Evolutionary conservation across 2,329 filamentous ascomycete species (phyloP), one percentile per base, ranked within the genome.

Genomic region (Penicillium sp.): DNA sequence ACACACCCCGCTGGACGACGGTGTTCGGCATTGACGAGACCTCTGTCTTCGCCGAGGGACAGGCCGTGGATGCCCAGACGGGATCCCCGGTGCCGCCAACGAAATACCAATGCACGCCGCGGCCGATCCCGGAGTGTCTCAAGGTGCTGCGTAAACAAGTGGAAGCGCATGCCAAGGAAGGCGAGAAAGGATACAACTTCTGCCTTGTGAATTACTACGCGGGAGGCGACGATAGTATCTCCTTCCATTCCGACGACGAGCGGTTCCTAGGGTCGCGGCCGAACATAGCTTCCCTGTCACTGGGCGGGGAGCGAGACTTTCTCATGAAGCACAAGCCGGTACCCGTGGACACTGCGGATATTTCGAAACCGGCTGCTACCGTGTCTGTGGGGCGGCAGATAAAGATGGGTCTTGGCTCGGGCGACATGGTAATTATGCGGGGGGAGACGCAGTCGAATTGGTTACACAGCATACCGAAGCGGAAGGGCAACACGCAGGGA

Each of bases 121-220:
- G 89, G 0, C 90, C 89, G 0, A 83, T 92, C 1, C 90, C 90
- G 0, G 74, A 81, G 51, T 91, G 88, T 63, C 80, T 93, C 0
- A 83, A 90, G 38, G 71, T 79, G 5, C 79, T 93, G 7, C 82
- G 86, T 9, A 74, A 71, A 32, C 79, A 84, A 9, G 85, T 88
- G 1, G 88, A 93, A 71, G 78, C 80, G n/a, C 36, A 43, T 2
- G 6, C 16, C 7, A 11, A 18, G 18, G 27, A 18, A 0, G 81
- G 80, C n/a, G 83, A 83, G 64, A 83, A 83, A 64, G 80, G 67
- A 1, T 93, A 88, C 74, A 93, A 93, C 68, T 91, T 92, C 68
- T 89, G 86, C 56, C 80, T 93, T 1, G 88, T 93, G 4, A 93
- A 93, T 67, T 93, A 93, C 75, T 93, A 93, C 67, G 86, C 87